phyloP scores from a whole-genome alignment of 495 filamentous ascomycete species.

The Neurospora terricola region DNA sequence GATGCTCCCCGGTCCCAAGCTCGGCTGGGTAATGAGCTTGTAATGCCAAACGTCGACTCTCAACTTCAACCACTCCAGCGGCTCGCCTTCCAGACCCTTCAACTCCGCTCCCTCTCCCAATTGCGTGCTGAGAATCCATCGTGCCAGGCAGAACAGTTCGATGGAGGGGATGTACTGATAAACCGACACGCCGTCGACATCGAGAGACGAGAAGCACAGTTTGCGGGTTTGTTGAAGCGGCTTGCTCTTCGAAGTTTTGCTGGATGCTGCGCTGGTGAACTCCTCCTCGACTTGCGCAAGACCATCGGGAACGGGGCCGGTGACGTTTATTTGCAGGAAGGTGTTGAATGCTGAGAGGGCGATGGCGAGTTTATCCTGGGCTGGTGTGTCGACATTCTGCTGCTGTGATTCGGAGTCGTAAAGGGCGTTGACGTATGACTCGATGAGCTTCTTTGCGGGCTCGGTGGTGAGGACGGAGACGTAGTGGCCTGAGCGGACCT shows the following conservation, averaged over 20 bases:
- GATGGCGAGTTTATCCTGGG: slow-evolving; percentile 33
- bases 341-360: slow-evolving; percentile 64
- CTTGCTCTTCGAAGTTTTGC: neutral
- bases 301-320: slow-evolving; percentile 66
- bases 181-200: slow-evolving; percentile 74
- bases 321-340: slow-evolving; percentile 90
- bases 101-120: slow-evolving; percentile 6
- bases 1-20: slow-evolving; percentile 40
- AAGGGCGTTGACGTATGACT: slow-evolving; percentile 1
- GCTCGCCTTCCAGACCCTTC: neutral
- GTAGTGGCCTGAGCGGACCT: slow-evolving; percentile 11
- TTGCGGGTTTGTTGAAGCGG: neutral
- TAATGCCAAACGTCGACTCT: slow-evolving; percentile 81
- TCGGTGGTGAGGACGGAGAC: slow-evolving; percentile 14
- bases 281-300: slow-evolving; percentile 15
- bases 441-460: slow-evolving; percentile 9
- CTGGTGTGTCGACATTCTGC: slow-evolving; percentile 12
- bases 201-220: slow-evolving; percentile 52
- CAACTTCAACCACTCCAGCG: slow-evolving; percentile 44
- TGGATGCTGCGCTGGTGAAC: slow-evolving; percentile 16
- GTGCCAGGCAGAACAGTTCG: slow-evolving; percentile 71
- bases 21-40: slow-evolving; percentile 69
- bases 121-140: slow-evolving; percentile 49
- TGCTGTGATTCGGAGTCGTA: slow-evolving; percentile 25
- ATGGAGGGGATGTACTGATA: slow-evolving; percentile 76